Percentiles rank a stretch among this genome's conserved stretches.
Conservation (phyloP, 1,284 basidiomycete genomes). For the Bondarzewia mesenterica region DNA sequence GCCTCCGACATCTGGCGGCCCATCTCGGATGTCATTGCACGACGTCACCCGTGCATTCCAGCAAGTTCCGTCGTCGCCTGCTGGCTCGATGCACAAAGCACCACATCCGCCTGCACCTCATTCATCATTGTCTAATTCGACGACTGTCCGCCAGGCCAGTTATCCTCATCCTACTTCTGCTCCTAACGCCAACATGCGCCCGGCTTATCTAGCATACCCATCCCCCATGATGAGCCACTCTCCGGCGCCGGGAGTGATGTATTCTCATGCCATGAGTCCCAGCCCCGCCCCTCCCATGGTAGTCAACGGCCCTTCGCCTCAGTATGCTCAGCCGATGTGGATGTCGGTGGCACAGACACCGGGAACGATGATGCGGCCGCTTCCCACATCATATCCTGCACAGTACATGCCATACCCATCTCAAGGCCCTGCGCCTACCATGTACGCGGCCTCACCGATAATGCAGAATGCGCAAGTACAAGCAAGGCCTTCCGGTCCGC, state of each 20-base stretch:
- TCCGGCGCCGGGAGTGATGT: slow-evolving; percentile 54
- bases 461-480: slow-evolving; percentile 34
- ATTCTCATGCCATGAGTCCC: slow-evolving; percentile 45
- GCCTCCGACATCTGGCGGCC: slow-evolving; percentile 31
- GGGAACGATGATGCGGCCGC: slow-evolving; percentile 44
- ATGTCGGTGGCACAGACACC: slow-evolving; percentile 45
- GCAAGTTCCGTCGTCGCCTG: slow-evolving; percentile 56
- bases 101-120: slow-evolving; percentile 29
- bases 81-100: slow-evolving; percentile 32
- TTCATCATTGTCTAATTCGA: slow-evolving; percentile 30
- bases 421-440: slow-evolving; percentile 34
- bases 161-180: slow-evolving; percentile 27
- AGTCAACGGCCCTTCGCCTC: slow-evolving; percentile 47
- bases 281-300: slow-evolving; percentile 50
- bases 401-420: slow-evolving; percentile 58
- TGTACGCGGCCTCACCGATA: slow-evolving; percentile 32
- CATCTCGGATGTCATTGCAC: slow-evolving; percentile 68
- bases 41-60: slow-evolving; percentile 80
- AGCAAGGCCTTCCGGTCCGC: slow-evolving; percentile 31
- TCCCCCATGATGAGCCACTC: slow-evolving; percentile 66
- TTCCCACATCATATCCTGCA: slow-evolving; percentile 54
- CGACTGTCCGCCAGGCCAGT: slow-evolving; percentile 23
- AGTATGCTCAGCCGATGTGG: slow-evolving; percentile 62
- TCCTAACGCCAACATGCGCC: slow-evolving; percentile 34
- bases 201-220: slow-evolving; percentile 47